Conservation (phyloP, 2,329 filamentous ascomycete genomes). For the Ascochyta rabiei region DNA sequence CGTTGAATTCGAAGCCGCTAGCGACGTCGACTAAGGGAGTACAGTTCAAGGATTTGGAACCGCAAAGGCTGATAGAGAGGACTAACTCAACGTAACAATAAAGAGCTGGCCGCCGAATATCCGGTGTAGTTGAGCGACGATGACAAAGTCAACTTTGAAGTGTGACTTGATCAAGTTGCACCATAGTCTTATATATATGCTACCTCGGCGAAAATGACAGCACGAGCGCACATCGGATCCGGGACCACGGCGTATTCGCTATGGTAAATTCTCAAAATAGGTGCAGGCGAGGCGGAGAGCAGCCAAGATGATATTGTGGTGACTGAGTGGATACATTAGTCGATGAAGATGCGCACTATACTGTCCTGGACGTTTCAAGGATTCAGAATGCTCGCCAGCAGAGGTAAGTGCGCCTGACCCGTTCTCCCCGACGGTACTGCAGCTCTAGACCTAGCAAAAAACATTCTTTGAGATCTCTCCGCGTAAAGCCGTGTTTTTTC, state of each 20-base stretch:
- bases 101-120: not conserved
- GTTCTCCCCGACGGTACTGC: conserved; percentile 12
- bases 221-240: conserved; percentile 2
- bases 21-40: not conserved
- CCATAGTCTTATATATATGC: conserved; percentile 11
- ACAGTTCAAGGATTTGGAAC: not conserved
- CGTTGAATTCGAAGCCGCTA: not conserved
- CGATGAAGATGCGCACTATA: conserved; percentile 9
- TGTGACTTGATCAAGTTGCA: conserved; percentile 1
- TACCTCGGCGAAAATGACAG: not conserved
- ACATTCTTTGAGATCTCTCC: conserved; percentile 6
- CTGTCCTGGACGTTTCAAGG: conserved; percentile 6
- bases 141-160: not conserved
- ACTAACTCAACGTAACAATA: not conserved
- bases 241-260: not conserved
- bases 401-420: conserved; percentile 16
- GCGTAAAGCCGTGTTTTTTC: conserved; percentile 1
- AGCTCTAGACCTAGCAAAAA: conserved; percentile 20
- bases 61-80: not conserved
- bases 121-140: not conserved
- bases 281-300: not conserved
- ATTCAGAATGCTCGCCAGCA: conserved; percentile 4
- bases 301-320: conserved; percentile 7
- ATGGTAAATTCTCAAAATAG: conserved; percentile 5
- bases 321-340: conserved; percentile 7